Conservation (phyloP, 345 rosid genomes). For the Eucalyptus pauciflora region DNA sequence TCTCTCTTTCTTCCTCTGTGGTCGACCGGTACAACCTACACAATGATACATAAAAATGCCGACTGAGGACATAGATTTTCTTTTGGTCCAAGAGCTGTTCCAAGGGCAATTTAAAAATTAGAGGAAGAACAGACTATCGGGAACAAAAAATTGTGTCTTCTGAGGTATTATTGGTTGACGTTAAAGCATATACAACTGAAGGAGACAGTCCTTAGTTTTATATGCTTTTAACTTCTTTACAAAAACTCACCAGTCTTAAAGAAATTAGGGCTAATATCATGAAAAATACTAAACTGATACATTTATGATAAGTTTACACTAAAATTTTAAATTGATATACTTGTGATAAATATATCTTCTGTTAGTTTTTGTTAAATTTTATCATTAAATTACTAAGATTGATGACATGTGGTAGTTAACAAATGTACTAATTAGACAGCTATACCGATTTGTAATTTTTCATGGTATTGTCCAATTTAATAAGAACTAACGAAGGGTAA, state of each 20-base stretch:
- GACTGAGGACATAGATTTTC: background rate
- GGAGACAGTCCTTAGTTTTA: no score
- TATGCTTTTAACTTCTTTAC: no score
- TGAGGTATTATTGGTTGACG: background rate
- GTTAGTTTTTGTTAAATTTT: no score
- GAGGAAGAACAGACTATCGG: background rate
- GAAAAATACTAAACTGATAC: no score
- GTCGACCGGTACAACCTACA: background rate
- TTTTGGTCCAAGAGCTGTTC: background rate
- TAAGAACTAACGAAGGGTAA: rapidly evolving
- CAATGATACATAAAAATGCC: background rate
- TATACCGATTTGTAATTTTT: no score
- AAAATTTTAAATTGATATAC: no score
- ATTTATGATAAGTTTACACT: no score
- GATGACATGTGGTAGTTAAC: no score
- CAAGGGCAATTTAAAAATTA: background rate
- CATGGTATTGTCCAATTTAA: no score
- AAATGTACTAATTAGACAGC: rapidly evolving
- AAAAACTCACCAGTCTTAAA: rapidly evolving
- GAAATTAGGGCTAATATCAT: no score
- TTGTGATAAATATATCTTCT: rapidly evolving
- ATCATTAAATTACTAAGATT: no score
- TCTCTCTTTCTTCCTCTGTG: background rate
- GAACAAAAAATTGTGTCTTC: background rate
- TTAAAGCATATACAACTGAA: no score